Conservation (phyloP, 805 yeast genomes). For the Groenewaldozyma salmanticensis region DNA sequence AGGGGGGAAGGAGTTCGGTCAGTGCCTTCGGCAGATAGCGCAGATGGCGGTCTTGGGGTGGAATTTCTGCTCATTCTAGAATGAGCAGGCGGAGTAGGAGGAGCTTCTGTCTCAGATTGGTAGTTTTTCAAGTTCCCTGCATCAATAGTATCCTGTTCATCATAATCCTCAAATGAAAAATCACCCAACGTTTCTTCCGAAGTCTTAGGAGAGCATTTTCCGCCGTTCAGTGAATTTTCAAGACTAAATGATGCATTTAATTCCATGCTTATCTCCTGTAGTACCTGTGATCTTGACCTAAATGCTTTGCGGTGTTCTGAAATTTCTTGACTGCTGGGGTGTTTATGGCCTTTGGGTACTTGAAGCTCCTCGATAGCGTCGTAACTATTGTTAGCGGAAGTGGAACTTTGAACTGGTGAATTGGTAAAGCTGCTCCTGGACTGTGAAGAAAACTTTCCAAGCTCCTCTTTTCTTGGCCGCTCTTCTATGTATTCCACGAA, state of each 20-base stretch:
- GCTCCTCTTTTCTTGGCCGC: constrained; percentile 3
- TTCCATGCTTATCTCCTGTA: not conserved
- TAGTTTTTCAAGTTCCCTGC: constrained; percentile 6
- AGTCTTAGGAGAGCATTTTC: not conserved
- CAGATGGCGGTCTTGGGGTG: not conserved
- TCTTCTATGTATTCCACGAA: constrained; percentile 47
- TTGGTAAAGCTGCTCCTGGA: not conserved
- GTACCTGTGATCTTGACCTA: not conserved
- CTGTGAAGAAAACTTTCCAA: not conserved
- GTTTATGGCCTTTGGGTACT: not conserved
- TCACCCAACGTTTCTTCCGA: not conserved
- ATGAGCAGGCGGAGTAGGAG: constrained; percentile 31
- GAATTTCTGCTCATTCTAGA: not conserved
- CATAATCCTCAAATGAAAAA: not conserved
- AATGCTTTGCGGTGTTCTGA: not conserved
- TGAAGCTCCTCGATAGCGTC: not conserved
- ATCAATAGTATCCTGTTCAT: not conserved
- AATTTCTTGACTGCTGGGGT: too few relatives aligned
- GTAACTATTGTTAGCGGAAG: not conserved
- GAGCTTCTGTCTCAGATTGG: constrained; percentile 13
- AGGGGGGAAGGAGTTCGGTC: constrained; percentile 25
- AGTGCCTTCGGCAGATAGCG: constrained; percentile 9
- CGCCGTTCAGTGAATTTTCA: too few relatives aligned
- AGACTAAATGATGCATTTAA: not conserved
- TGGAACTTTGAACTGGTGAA: not conserved